A percentile compares a stretch with the other conserved stretches of the same genome.
Evolutionary conservation across 805 yeast species (phyloP).

Genomic region (Maudiozyma serrabonitensis): DNA sequence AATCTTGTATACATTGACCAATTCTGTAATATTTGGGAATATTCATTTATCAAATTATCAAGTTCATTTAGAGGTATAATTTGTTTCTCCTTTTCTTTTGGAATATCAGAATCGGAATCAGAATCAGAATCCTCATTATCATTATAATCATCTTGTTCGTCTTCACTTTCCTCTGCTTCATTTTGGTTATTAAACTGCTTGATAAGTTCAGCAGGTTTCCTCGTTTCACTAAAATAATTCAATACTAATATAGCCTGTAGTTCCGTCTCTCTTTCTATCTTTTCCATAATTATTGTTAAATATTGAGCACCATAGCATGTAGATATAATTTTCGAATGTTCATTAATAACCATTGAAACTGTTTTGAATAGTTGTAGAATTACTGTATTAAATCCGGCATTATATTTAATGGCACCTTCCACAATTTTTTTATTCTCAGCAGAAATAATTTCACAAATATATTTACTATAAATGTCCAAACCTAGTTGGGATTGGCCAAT

Average conservation of each 20-base stretch:
- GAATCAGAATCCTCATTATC: not conserved
- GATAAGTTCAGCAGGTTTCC: conserved; percentile 46
- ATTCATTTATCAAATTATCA: conserved; percentile 43
- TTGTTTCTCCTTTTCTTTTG: conserved; percentile 25
- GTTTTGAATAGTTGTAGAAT: conserved; percentile 68
- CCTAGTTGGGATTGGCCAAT: conserved; percentile 68
- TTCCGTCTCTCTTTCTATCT: conserved; percentile 81
- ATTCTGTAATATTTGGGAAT: conserved; percentile 67
- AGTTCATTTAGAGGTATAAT: conserved; percentile 3
- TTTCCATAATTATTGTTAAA: conserved; percentile 56
- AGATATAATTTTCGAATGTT: conserved; percentile 72
- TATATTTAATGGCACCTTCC: conserved; percentile 36
- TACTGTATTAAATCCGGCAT: conserved; percentile 27
- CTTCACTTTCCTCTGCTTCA: not conserved
- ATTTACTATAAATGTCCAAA: conserved; percentile 69
- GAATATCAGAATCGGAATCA: conserved; percentile 6
- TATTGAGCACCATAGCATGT: conserved; percentile 58
- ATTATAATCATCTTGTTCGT: not conserved
- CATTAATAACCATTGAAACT: conserved; percentile 73
- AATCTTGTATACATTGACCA: conserved; percentile 79
- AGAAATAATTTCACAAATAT: conserved; percentile 76
- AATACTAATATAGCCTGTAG: conserved; percentile 83
- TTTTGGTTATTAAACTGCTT: conserved; percentile 27
- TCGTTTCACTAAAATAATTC: conserved; percentile 7
- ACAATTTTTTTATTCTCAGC: conserved; percentile 66